Evolutionary conservation across 2,329 filamentous ascomycete genomes (phyloP), one percentile per base, ranked within the genome.

Genomic region (Ophiostoma sp.): DNA sequence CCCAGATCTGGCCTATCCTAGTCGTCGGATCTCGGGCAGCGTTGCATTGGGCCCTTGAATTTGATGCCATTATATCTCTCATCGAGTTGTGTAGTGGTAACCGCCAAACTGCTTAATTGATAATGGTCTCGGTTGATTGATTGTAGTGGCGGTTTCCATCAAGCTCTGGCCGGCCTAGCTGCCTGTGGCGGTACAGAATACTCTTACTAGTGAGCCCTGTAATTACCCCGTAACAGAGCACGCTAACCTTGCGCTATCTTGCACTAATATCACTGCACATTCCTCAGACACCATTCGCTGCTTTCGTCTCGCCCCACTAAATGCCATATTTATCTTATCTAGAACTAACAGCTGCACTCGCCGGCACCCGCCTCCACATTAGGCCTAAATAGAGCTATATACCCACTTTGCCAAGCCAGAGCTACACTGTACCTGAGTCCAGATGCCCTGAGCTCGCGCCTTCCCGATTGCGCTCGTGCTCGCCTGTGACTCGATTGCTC

Each of bases 371-470:
- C 17, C 44, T n/a, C 44, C 44, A 48, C 5, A 48, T 7, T n/a
- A 48, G 44, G 17, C 44, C 44, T 48, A n/a, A 48, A 48, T 7
- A 48, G 17, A 48, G 44, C 17, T 48, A 48, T n/a, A 20, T 17
- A n/a, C 17, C 13, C 44, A 20, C 11, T 48, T 2, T 48, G 44
- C 52, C 52, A 57, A 57, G 52, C 52, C 23, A 57, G 10, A 57
- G 52, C 52, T 57, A 27, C 52, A 27, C n/a, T 57, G 52, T 57
- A 27, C 52, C 52, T 27, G 52, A 27, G n/a, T 27, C 52, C 23
- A 31, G 52, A 57, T 48, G 52, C 52, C 23, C 23, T 27, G 52
- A 27, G 52, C n/a, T 57, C 5, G 54, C 60, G 54, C 66, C 69
- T 60, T 68, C 48, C 52, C 52, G 10, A 27, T 23, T 31, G 52